Evolutionary conservation across 2,329 filamentous ascomycete species (phyloP), one percentile per base, ranked within the genome.

Genomic region (Fusarium tricinctum): DNA sequence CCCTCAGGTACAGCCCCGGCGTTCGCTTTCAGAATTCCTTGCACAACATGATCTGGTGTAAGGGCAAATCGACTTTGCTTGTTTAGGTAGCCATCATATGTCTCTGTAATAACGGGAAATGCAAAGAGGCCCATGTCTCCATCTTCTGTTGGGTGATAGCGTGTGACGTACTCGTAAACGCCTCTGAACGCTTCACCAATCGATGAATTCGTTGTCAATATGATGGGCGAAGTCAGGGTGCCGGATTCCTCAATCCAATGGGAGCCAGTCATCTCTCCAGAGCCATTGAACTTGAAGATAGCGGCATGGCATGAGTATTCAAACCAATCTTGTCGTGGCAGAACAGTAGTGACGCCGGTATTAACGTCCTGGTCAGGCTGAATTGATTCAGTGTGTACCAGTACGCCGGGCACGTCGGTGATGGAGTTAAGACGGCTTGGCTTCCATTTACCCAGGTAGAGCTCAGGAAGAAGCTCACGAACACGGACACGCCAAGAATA

Each of bases 201-300:
- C 3, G 83, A 80, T 39, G 88, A 84, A 5, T 84, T 85, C 51
- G 86, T 88, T 4, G 88, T 91, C 53, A 91, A 80, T 53, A 89
- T 74, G 58, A 91, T 85, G 5, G 88, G 89, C 4, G 84, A 87
- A 54, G 85, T 82, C 5, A 89, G 76, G 6, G 88, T 79, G 0
- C 88, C 88, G 0, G 86, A 87, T 74, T 91, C 88, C 17, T 87
- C 82, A 61, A 90, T 85, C 84, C 86, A 88, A 69, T 89, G 86
- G 12, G 80, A 80, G 4, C 88, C 87, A 0, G 88, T 90, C 79
- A 90, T 80, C 75, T 90, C 87, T 42, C 89, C 88, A 45, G 84
- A 85, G 55, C 88, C 88, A 68, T 91, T 91, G 79, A 91, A 89
- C 63, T 84, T 82, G 77, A 89, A 89, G 47, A 85, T 71, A n/a